A percentile compares a stretch with the other conserved stretches of the same genome.
Evolutionary conservation across 2,329 filamentous ascomycete species (phyloP).

Genomic region (Drechmeria coniospora): DNA sequence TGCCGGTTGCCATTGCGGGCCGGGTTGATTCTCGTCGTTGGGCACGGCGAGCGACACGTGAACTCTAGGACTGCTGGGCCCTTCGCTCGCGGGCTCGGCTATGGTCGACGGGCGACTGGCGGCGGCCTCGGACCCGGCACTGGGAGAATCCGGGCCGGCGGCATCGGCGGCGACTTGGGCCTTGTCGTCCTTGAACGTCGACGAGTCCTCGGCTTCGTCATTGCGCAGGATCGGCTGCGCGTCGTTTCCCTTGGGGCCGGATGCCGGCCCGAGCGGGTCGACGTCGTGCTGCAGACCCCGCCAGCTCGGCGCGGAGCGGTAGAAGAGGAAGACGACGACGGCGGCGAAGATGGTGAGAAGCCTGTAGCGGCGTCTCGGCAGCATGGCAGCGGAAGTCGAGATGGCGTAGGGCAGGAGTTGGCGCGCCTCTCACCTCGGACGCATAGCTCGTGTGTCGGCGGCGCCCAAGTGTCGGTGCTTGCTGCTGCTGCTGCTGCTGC

Average conservation of each 20-base stretch:
- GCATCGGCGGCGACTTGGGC: conserved; percentile 1
- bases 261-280: conserved; percentile 1
- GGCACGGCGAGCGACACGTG: conserved; percentile 7
- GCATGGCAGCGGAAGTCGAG: conserved; percentile 23
- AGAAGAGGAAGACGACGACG: conserved; percentile 38
- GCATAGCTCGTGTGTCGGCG: too few species aligned
- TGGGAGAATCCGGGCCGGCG: too few species aligned
- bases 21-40: conserved; percentile 1
- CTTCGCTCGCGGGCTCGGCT: too few species aligned
- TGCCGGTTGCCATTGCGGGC: too few species aligned
- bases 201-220: too few species aligned
- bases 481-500: too few species aligned
- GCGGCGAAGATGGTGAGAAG: conserved; percentile 41
- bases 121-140: too few species aligned
- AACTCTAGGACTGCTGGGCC: too few species aligned
- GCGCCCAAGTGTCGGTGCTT: too few species aligned
- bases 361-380: conserved; percentile 47
- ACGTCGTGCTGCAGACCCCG: conserved; percentile 12
- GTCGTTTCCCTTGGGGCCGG: not conserved
- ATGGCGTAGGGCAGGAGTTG: not conserved
- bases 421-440: too few species aligned
- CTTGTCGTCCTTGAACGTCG: conserved; percentile 4
- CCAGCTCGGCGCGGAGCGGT: conserved; percentile 29
- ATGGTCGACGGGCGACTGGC: too few species aligned
- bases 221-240: not conserved